phyloP scores from a whole-genome alignment of 208 protist genomes.

The Acanthamoeba polyphaga region DNA sequence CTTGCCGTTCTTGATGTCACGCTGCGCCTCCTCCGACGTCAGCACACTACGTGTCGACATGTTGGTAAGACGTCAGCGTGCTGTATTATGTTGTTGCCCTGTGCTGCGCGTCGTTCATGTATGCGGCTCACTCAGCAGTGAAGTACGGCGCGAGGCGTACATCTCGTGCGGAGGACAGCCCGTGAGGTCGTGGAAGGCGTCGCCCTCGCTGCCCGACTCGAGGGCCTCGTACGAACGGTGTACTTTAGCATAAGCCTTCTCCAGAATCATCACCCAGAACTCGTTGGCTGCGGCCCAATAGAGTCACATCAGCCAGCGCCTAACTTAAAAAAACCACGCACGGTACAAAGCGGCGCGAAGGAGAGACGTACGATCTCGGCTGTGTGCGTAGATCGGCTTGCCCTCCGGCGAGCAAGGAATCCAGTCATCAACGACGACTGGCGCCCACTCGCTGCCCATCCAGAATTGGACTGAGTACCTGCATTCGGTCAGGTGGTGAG shows the following conservation, averaged over 20 bases:
- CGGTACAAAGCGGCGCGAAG: not conserved
- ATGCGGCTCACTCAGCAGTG: not conserved
- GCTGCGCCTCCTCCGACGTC: slow-evolving; percentile 9
- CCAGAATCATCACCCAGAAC: slow-evolving; percentile 83
- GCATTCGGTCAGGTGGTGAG: not conserved
- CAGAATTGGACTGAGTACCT: slow-evolving; percentile 73
- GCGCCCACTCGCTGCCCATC: slow-evolving; percentile 45
- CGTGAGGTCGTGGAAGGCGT: slow-evolving; percentile 79
- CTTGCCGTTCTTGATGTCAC: slow-evolving; percentile 70
- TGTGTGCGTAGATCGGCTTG: slow-evolving; percentile 72
- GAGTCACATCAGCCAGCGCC: not conserved
- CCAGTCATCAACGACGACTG: slow-evolving; percentile 60
- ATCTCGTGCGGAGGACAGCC: slow-evolving; percentile 65
- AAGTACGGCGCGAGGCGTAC: not conserved
- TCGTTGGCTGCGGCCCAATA: slow-evolving; percentile 49
- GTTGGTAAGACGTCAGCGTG: not conserved
- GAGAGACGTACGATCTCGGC: slow-evolving; percentile 57
- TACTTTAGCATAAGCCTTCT: slow-evolving; percentile 86
- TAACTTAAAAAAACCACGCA: not conserved
- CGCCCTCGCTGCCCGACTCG: slow-evolving; percentile 60
- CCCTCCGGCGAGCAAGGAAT: slow-evolving; percentile 56
- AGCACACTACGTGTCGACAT: not conserved
- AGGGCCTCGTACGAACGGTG: slow-evolving; percentile 78
- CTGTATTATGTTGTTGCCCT: no score
- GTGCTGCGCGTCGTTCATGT: no score